Base-by-base conservation (phyloP, 805 yeast species). In the Saccharomycopsis sp. region DNA sequence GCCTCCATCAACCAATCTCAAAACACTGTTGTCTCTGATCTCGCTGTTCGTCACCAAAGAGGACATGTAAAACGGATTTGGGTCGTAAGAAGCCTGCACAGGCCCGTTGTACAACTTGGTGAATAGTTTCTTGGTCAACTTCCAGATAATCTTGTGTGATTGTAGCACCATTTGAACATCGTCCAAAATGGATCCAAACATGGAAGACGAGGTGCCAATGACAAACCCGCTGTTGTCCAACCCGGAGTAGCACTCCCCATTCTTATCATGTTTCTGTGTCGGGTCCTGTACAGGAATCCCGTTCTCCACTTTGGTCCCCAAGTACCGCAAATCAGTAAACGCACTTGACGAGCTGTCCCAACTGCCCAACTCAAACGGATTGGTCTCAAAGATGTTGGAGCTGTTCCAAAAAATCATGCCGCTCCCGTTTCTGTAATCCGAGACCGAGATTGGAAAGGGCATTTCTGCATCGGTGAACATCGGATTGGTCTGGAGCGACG, bases 221-320 rank as follows among this genome's bases (percentile, higher is more conserved):
- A 83, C 61, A 53, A 75, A 87, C 3, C 95, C 94, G 5, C 82
- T 78, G 52, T 84, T 84, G 58, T 87, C 95, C 46, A 69, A 77
- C 2, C 89, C 87, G 2, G 62, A 69, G 41, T 72, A 60, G 60
- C 95, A 86, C 5, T 56, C 52, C 10, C 62, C 60, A 16, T 56
- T 51, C n/a, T 59, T 56, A 15, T 56, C 52, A 4, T 51, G 51
- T n/a, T n/a, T n/a, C n/a, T n/a, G n/a, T n/a, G n/a, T n/a, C n/a
- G n/a, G 12, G n/a, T 9, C n/a, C 12, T n/a, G 12, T 10, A 25
- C 27, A 5, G 51, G 52, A 6, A 85, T 77, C 32, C 95, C 95
- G 46, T 75, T 66, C 19, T 63, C 51, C 22, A 80, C 69, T 16
- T 68, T 58, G 1, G 94, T 69, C 7, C 95, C 95, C 35, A 83